Percentiles rank a stretch among this genome's conserved stretches.
These are phyloP conservation scores for Boletus rubropictus DNA, from an alignment of 768 basidiomycete species.

Conservation along the genomic window DNA sequence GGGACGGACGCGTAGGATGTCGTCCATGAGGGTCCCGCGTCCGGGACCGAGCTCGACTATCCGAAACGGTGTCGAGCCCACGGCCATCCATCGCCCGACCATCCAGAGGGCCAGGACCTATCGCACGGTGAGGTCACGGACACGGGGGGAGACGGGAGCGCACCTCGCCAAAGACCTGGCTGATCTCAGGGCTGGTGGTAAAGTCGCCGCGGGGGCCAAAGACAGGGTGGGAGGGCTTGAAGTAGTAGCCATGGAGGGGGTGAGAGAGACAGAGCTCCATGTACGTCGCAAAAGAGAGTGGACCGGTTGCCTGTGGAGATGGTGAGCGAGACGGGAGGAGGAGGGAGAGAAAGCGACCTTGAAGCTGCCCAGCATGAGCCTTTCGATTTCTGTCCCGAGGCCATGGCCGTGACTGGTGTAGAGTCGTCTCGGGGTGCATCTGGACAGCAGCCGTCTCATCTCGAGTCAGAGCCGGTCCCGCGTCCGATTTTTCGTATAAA, in stretches of 20 bases:
- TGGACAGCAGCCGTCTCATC: slow-evolving; percentile 5
- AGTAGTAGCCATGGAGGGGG: slow-evolving; percentile 91
- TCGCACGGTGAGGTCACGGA: slow-evolving; percentile 9
- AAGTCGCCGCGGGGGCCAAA: slow-evolving; percentile 91
- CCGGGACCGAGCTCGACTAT: slow-evolving; percentile 93
- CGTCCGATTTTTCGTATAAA: too few relatives aligned
- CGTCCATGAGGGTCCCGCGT: slow-evolving; percentile 84
- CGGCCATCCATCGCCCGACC: slow-evolving; percentile 63
- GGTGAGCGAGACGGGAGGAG: not conserved
- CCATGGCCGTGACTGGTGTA: slow-evolving; percentile 3
- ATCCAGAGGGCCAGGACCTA: slow-evolving; percentile 89
- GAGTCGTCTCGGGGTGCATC: slow-evolving; percentile 1
- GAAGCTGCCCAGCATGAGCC: slow-evolving; percentile 64
- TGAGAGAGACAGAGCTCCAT: slow-evolving; percentile 90
- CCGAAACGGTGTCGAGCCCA: slow-evolving; percentile 51
- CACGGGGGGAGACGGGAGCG: slow-evolving; percentile 17
- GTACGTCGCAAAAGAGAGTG: slow-evolving; percentile 81
- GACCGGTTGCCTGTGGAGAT: slow-evolving; percentile 61
- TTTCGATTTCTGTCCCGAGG: slow-evolving; percentile 50
- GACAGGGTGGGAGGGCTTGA: slow-evolving; percentile 62
- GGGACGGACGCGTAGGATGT: slow-evolving; percentile 67
- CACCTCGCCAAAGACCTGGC: slow-evolving; percentile 95
- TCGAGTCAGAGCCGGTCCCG: slow-evolving; percentile 11
- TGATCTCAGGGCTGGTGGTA: slow-evolving; percentile 94
- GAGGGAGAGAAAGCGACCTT: slow-evolving; percentile 40